phyloP scores from a whole-genome alignment of 768 basidiomycete genomes.

The Nidula microcarpa region DNA sequence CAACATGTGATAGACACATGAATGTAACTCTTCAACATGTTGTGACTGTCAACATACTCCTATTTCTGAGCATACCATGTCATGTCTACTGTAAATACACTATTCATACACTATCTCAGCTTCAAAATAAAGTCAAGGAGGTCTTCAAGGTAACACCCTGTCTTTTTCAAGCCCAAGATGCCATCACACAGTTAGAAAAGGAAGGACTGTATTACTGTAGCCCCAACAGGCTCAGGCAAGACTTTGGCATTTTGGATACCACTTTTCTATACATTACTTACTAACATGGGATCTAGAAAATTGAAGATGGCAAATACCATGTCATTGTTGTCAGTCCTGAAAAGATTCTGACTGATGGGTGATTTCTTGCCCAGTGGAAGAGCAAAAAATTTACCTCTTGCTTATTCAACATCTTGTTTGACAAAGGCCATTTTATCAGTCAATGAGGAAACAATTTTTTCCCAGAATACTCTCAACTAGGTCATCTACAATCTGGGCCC shows the following conservation, averaged over 20 bases:
- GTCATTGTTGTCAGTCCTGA: constrained; percentile 13
- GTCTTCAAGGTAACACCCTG: not conserved
- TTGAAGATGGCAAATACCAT: constrained; percentile 4
- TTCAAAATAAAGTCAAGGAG: not conserved
- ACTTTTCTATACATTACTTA: not conserved
- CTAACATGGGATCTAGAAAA: not conserved
- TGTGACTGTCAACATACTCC: not conserved
- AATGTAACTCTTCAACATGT: not conserved
- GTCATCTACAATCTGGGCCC: constrained; percentile 6
- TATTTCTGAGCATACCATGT: not conserved
- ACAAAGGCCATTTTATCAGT: constrained; percentile 31
- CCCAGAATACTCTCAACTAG: constrained; percentile 19
- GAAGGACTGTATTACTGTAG: constrained; percentile 4
- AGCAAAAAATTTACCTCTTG: constrained; percentile 12
- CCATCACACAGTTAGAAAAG: constrained; percentile 5
- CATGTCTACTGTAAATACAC: not conserved
- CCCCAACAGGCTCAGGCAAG: constrained; percentile 13
- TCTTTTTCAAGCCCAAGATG: constrained; percentile 4
- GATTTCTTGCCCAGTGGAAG: not conserved
- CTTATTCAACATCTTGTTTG: constrained; percentile 24
- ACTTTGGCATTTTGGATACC: too few species aligned
- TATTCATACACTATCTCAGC: not conserved
- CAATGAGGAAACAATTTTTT: constrained; percentile 26
- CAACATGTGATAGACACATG: too few species aligned
- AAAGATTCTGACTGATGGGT: constrained; percentile 1